Conservation (phyloP, 2,329 filamentous ascomycete genomes). For the Fusarium kyushuense region DNA sequence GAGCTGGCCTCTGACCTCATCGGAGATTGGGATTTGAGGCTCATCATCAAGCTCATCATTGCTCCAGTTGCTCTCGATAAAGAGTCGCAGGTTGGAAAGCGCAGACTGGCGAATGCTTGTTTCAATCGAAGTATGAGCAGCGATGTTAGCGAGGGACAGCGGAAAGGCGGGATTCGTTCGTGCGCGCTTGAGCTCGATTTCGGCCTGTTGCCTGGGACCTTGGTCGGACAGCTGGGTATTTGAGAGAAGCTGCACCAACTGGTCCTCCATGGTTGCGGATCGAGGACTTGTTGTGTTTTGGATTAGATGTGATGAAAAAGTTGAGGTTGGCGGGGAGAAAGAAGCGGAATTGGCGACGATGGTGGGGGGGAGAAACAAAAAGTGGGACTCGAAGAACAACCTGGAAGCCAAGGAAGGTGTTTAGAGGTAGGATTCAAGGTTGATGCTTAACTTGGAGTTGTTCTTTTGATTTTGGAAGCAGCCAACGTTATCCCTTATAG, state of each 20-base stretch:
- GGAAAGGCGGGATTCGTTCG: conserved; percentile 80
- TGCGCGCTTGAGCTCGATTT: conserved; percentile 81
- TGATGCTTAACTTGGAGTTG: background rate
- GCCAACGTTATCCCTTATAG: background rate
- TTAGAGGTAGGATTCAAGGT: background rate
- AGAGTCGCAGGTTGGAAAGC: conserved; percentile 81
- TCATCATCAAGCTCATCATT: conserved; percentile 76
- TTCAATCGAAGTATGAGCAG: conserved; percentile 78
- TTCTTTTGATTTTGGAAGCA: background rate
- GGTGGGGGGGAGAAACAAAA: conserved; percentile 43
- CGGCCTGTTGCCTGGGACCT: conserved; percentile 84
- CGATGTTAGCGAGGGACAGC: conserved; percentile 82
- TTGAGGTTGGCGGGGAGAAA: conserved; percentile 44
- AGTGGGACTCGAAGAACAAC: conserved; percentile 31
- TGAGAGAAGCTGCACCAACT: conserved; percentile 87
- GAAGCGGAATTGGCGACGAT: conserved; percentile 39
- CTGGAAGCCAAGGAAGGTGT: background rate
- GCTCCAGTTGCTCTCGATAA: conserved; percentile 88
- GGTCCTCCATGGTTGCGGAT: conserved; percentile 79
- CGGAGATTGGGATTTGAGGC: conserved; percentile 73
- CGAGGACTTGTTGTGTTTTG: conserved; percentile 24
- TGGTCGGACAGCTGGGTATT: conserved; percentile 85
- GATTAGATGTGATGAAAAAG: conserved; percentile 25
- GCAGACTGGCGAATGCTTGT: conserved; percentile 85
- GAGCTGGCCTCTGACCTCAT: conserved; percentile 79